Evolutionary conservation across 2,329 filamentous ascomycete genomes (phyloP).

Genomic region (Cytospora piceae): DNA sequence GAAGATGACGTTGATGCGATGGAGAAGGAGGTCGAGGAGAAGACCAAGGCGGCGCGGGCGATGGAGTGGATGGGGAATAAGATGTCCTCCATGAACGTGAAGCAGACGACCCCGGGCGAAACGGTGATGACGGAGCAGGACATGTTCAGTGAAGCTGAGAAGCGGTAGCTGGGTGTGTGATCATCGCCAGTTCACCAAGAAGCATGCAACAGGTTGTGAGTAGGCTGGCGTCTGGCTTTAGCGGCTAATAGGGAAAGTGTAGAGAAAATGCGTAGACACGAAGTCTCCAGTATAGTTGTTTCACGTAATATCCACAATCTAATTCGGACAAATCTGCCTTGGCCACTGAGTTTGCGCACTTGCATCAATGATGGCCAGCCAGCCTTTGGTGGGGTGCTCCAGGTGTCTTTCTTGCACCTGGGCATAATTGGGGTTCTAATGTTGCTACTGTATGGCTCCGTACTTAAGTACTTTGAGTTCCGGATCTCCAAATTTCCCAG

Average conservation of each 20-base stretch:
- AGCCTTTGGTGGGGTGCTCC: too few relatives aligned
- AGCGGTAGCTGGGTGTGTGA: background rate
- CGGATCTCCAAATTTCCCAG: background rate
- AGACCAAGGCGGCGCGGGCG: constrained; percentile 8
- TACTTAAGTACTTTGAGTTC: too few relatives aligned
- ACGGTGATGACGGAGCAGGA: constrained; percentile 11
- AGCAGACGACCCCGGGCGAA: constrained; percentile 11
- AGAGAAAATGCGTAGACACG: too few relatives aligned
- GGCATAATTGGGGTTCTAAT: too few relatives aligned
- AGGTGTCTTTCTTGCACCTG: too few relatives aligned
- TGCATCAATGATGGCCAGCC: too few relatives aligned
- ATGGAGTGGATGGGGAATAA: constrained; percentile 23
- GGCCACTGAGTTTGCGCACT: too few relatives aligned
- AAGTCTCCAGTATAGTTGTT: background rate
- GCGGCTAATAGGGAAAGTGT: too few relatives aligned
- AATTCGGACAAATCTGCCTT: too few relatives aligned
- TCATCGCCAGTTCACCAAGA: background rate
- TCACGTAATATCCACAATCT: too few relatives aligned
- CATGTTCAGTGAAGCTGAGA: constrained; percentile 13
- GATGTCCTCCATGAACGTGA: constrained; percentile 17
- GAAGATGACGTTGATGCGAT: constrained; percentile 28
- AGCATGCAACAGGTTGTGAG: too few relatives aligned
- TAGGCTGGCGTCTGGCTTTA: background rate
- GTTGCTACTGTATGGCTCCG: too few relatives aligned
- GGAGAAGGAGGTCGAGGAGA: constrained; percentile 26